phyloP scores from a whole-genome alignment of 192 early-diverging fungal genomes.

The Linnemannia elongata region DNA sequence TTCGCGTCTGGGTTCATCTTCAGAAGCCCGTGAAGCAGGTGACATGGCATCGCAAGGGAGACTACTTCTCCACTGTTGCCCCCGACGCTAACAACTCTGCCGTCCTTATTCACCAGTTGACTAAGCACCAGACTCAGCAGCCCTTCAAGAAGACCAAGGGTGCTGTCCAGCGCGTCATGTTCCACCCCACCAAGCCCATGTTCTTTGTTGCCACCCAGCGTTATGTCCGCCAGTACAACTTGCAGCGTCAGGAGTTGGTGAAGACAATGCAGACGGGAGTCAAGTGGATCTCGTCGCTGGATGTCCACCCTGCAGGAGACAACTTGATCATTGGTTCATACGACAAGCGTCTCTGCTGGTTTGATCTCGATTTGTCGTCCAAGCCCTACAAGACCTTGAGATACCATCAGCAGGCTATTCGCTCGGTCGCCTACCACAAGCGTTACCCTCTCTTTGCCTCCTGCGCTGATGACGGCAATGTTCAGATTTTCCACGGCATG shows the following conservation, averaged over 20 bases:
- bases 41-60: constrained; percentile 96
- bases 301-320: constrained; percentile 95
- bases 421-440: constrained; percentile 89
- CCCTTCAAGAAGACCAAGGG: constrained; percentile 95
- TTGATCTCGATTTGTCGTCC: constrained; percentile 93
- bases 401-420: constrained; percentile 91
- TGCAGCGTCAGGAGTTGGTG: constrained; percentile 87
- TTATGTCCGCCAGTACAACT: constrained; percentile 93
- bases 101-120: constrained; percentile 95
- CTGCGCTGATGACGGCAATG: constrained; percentile 90
- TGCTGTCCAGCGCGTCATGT: constrained; percentile 86
- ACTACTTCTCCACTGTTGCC: constrained; percentile 92
- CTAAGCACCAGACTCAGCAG: constrained; percentile 87
- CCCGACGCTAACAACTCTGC: constrained; percentile 80
- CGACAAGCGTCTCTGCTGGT: constrained; percentile 97
- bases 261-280: constrained; percentile 88
- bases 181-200: constrained; percentile 94
- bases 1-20: constrained; percentile 47
- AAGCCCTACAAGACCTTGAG: constrained; percentile 95
- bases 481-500: constrained; percentile 98
- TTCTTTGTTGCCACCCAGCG: constrained; percentile 97
- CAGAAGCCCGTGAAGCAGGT: constrained; percentile 80
- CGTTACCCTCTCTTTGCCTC: constrained; percentile 95
- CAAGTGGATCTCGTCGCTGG: constrained; percentile 97
- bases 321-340: constrained; percentile 97